phyloP scores from a whole-genome alignment of 768 basidiomycete species.

The Rhodotorula paludigena region DNA sequence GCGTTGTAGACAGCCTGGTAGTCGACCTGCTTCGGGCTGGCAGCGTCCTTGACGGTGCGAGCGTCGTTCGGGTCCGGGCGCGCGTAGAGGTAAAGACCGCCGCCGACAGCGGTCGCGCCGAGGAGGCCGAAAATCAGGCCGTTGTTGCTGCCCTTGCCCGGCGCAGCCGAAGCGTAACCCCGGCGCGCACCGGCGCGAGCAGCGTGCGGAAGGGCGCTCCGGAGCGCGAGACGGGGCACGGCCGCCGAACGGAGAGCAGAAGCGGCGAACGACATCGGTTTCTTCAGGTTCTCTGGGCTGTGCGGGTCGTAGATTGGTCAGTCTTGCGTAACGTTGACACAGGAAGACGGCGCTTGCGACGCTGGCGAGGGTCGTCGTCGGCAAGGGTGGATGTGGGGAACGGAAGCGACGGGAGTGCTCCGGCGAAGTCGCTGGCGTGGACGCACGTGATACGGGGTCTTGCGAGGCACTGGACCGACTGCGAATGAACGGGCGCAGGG shows the following conservation, averaged over 20 bases:
- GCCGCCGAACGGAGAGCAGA: constrained; percentile 25
- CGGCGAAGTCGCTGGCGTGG: too few relatives aligned
- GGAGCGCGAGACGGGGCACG: constrained; percentile 20
- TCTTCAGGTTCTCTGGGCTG: too few relatives aligned
- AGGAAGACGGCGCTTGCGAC: too few relatives aligned
- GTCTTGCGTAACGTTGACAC: too few relatives aligned
- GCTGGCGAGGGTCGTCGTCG: too few relatives aligned
- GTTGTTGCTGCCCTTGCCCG: background rate
- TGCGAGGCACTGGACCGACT: too few relatives aligned
- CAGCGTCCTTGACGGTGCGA: constrained; percentile 59
- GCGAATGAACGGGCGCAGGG: too few relatives aligned
- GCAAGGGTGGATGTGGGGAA: too few relatives aligned
- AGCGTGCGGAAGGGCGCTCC: constrained; percentile 5
- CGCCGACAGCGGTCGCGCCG: constrained; percentile 58
- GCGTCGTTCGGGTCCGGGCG: constrained; percentile 54
- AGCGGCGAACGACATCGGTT: too few relatives aligned
- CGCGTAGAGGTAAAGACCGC: constrained; percentile 61
- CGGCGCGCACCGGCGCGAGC: constrained; percentile 11
- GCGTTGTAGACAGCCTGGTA: constrained; percentile 92
- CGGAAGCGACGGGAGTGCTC: too few relatives aligned
- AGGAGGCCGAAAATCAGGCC: constrained; percentile 49
- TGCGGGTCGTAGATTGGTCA: too few relatives aligned
- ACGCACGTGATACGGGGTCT: too few relatives aligned
- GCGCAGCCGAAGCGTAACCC: constrained; percentile 9
- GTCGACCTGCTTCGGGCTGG: constrained; percentile 75